phyloP scores from a whole-genome alignment of 2,329 filamentous ascomycete genomes.

The Cryoendolithus antarcticus region DNA sequence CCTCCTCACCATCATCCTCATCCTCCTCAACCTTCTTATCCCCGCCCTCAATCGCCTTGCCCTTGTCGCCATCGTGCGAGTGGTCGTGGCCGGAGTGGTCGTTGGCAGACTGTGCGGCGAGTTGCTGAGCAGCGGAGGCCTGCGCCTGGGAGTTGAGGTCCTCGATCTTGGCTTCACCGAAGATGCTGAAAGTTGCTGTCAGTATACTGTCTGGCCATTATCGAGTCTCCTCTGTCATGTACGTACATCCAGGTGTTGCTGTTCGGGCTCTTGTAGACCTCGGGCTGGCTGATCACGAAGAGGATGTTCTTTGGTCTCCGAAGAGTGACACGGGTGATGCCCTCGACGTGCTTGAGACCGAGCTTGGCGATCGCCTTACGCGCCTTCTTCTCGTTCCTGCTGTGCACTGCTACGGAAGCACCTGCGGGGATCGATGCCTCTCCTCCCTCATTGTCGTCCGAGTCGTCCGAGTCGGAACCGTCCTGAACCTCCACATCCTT shows the following conservation, averaged over 20 bases:
- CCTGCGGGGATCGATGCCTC: slow-evolving; percentile 65
- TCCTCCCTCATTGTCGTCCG: slow-evolving; percentile 60
- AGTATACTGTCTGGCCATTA: neutral
- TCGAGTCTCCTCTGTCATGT: neutral
- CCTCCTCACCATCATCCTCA: slow-evolving; percentile 90
- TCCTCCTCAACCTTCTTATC: slow-evolving; percentile 52
- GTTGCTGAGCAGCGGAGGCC: slow-evolving; percentile 88
- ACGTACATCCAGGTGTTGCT: slow-evolving; percentile 99
- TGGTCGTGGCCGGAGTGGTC: slow-evolving; percentile 63
- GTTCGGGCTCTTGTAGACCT: slow-evolving; percentile 98
- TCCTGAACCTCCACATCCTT: slow-evolving; percentile 64
- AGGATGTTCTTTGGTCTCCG: slow-evolving; percentile 99
- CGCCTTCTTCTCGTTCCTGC: slow-evolving; percentile 99
- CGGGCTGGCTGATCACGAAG: slow-evolving; percentile 98
- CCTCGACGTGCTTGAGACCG: slow-evolving; percentile 87
- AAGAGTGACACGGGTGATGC: slow-evolving; percentile 96
- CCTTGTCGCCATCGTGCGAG: slow-evolving; percentile 70
- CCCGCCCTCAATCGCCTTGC: slow-evolving; percentile 51
- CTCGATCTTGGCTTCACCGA: slow-evolving; percentile 99
- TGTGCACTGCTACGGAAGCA: slow-evolving; percentile 83
- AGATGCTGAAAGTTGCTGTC: slow-evolving; percentile 53
- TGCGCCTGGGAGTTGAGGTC: slow-evolving; percentile 98
- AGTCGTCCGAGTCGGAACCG: slow-evolving; percentile 57
- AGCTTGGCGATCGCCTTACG: slow-evolving; percentile 99
- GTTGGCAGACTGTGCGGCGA: slow-evolving; percentile 60